These are phyloP conservation scores for Trypanosoma rangeli DNA, from an alignment of 208 protist genomes.

Conservation along the genomic window DNA sequence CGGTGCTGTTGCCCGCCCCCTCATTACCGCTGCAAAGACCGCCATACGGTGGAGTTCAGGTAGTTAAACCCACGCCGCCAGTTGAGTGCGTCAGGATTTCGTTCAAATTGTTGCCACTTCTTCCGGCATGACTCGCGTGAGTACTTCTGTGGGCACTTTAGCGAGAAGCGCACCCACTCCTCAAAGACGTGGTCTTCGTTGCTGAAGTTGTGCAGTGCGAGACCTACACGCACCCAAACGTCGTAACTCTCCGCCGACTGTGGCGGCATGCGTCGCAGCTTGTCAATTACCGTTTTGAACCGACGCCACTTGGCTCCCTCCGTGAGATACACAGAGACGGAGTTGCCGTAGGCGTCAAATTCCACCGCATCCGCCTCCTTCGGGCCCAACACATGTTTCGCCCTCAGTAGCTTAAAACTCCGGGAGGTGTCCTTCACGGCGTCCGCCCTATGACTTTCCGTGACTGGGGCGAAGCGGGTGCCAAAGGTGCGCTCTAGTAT, in stretches of 20 bases:
- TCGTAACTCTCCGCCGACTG: conserved; percentile 69
- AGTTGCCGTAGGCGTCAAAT: conserved; percentile 83
- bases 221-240: conserved; percentile 78
- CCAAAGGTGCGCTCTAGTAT: conserved; percentile 71
- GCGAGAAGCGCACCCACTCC: conserved; percentile 85
- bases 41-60: conserved; percentile 75
- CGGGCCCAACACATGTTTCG: conserved; percentile 50
- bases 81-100: conserved; percentile 81
- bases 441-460: conserved; percentile 13
- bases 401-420: conserved; percentile 54
- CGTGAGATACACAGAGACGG: conserved; percentile 64
- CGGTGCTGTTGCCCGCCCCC: no score
- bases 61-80: conserved; percentile 87
- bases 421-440: conserved; percentile 21
- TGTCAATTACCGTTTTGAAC: conserved; percentile 55
- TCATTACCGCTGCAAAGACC: conserved; percentile 19
- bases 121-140: conserved; percentile 67
- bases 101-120: conserved; percentile 86
- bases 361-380: conserved; percentile 48
- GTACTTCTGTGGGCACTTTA: conserved; percentile 79
- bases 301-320: conserved; percentile 76
- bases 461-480: conserved; percentile 42
- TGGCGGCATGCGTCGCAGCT: conserved; percentile 56
- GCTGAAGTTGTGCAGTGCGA: conserved; percentile 87
- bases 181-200: conserved; percentile 86